Base-by-base conservation (phyloP, 2,329 filamentous ascomycete species). In the Hortaea werneckii region DNA sequence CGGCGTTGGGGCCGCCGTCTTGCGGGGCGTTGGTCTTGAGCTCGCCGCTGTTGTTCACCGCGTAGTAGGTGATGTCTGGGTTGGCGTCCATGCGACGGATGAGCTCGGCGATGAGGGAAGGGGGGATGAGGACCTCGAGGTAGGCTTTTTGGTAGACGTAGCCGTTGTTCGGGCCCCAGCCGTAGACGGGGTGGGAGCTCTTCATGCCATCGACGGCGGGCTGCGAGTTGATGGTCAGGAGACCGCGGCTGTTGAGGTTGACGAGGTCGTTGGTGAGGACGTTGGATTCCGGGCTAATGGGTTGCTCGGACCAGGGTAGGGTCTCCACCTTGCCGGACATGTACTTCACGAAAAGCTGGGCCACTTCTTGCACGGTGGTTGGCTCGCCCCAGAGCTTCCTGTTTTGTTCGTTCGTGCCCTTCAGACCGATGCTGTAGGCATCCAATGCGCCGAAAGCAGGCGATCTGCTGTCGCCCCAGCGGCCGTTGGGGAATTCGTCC, bases 81-180 rank as follows among this genome's bases (percentile, higher is more conserved):
- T 92, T 79, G 41, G 77, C 72, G 55, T 89, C 79, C 52, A 96
- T 85, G 42, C 89, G 82, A 11, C 75, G 72, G 53, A 94, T 78
- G 50, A 98, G 73, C 60, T 89, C 82, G 11, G 78, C 71, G 54
- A 94, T 85, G 49, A 95, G 66, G 44, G 84, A 79, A 1, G 89
- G 87, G 10, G 88, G 82, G 26, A 96, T 80, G 2, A 98, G 74
- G 28, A 98, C 77, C 67, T 98, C 92, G 2, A 98, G 76, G 64
- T 98, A 98, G 4, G 90, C 86, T 72, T 98, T 98, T 65, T 98
- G 92, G 67, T 96, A 98, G 45, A 96, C 92, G 61, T 94, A 98
- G 48, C 92, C 92, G 57, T 95, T 94, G 50, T 80, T 77, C 4
- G 92, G 92, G 9, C 92, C 92, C 92, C 92, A 98, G 46, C 92